Base-by-base conservation (phyloP, 495 filamentous ascomycete species). In the Hypoxylon fuscum region DNA sequence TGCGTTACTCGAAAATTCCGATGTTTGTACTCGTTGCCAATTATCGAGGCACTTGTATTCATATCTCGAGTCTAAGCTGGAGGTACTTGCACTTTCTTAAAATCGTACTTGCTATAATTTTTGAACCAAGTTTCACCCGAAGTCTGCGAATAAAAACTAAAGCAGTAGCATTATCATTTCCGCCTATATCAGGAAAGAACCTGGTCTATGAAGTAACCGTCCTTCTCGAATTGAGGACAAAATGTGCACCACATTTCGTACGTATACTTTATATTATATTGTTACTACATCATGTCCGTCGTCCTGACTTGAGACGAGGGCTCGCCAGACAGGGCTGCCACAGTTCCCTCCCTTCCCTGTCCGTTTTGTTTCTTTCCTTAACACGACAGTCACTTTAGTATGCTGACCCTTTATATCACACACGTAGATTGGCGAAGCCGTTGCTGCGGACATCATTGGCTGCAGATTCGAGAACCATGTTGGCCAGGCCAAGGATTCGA, bases 361-460 rank as follows among this genome's bases (percentile, higher is more conserved):
- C 15, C 7, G 2, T 17, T 11, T 46, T 17, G n/a, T n/a, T n/a
- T n/a, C n/a, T n/a, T n/a, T n/a, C n/a, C n/a, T n/a, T n/a, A n/a
- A 34, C 38, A 27, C 8, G 25, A 27, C 25, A 27, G n/a, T n/a
- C n/a, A n/a, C n/a, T n/a, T 8, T 8, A 27, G 25, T 8, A 27
- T 27, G 4, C 25, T n/a, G n/a, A n/a, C 25, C 25, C 4, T 8
- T 27, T 4, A 27, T 27, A 8, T 48, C 6, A 43, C 41, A 62
- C 9, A 20, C n/a, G 54, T 54, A 35, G 64, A 68, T 32, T 72
- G 69, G 67, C 74, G 69, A 67, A 70, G 63, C 56, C 73, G 72
- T 54, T 52, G 35, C 61, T 81, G 77, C 69, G 34, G 55, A 3
- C 75, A 77, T 68, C 67, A 68, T 55, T 81, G 76, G 77, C 67